Base-by-base conservation (phyloP, 495 filamentous ascomycete species). In the Aspergillus wentii region DNA sequence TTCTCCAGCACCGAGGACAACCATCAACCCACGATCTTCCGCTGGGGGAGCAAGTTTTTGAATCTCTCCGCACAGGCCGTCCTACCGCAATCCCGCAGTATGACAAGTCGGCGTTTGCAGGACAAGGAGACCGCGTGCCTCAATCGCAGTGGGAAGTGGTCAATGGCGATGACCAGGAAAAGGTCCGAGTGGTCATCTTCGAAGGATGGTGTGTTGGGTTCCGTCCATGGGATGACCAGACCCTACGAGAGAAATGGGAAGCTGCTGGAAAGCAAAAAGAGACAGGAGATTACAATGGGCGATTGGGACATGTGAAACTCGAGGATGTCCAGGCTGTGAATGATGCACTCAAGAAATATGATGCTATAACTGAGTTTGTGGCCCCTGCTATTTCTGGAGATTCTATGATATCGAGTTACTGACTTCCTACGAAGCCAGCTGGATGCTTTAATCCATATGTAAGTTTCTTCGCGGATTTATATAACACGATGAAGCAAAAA, bases 151-250 rank as follows among this genome's bases (percentile, higher is more conserved):
- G 87, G 86, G 51, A 71, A 31, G 54, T 54, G 1, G 75, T 86
- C 17, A 88, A 88, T 61, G 51, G 41, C 11, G 71, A 73, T 8
- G 71, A 61, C 1, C 61, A 69, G 35, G 41, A 63, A 10, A 66
- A 59, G 25, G 61, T 86, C 17, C 68, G 80, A 40, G 52, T 71
- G 13, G 69, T 96, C 1, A 76, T 97, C 30, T 81, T 97, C 39
- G 91, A 97, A 54, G 91, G 91, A 11, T 97, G 91, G 91, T 73
- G 85, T 61, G 82, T 95, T 21, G 91, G 89, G 1, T 96, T 97
- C 63, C 76, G 83, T 11, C 49, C 80, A 3, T 70, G 89, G 35
- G 51, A 64, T 37, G 68, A 77, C 9, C 35, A 58, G 1, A 66
- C 65, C n/a, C 42, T 91, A 20, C 65, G 72, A 39, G 49, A 44